phyloP scores from a whole-genome alignment of 352 stramenopile species.

The Peronospora farinosa region DNA sequence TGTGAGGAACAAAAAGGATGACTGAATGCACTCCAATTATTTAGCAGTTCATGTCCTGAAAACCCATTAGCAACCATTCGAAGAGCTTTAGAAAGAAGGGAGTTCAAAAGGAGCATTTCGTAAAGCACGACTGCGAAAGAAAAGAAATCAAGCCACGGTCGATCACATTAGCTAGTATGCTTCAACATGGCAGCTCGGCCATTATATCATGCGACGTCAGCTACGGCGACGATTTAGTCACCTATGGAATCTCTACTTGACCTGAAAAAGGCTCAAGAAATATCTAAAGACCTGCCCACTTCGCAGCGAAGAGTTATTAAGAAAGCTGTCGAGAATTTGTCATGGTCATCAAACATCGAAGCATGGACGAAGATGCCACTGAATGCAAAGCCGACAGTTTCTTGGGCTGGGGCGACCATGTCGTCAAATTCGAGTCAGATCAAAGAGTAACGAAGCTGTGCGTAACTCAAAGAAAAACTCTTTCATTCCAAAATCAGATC shows the following conservation, averaged over 20 bases:
- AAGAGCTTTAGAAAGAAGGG: slow-evolving; percentile 16
- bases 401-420: not conserved
- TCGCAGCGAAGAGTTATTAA: too few relatives aligned
- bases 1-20: not conserved
- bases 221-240: slow-evolving; percentile 3
- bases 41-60: slow-evolving; percentile 21
- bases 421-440: not conserved
- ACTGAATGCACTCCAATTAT: slow-evolving; percentile 20
- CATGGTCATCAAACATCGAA: slow-evolving; percentile 4
- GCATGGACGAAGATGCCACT: slow-evolving; percentile 11
- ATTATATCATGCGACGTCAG: slow-evolving; percentile 27
- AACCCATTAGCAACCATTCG: slow-evolving; percentile 3
- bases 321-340: slow-evolving; percentile 1
- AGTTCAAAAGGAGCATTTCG: not conserved
- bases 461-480: not conserved
- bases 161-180: slow-evolving; percentile 16
- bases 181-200: slow-evolving; percentile 10
- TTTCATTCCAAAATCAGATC: slow-evolving; percentile 14
- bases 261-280: too few relatives aligned
- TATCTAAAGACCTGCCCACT: too few relatives aligned
- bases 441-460: not conserved
- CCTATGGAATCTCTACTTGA: too few relatives aligned
- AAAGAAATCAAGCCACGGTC: slow-evolving; percentile 14
- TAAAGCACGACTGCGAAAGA: not conserved
- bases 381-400: slow-evolving; percentile 3